Conservation (phyloP, 2,329 filamentous ascomycete genomes). For the Pseudogymnoascus sp. region DNA sequence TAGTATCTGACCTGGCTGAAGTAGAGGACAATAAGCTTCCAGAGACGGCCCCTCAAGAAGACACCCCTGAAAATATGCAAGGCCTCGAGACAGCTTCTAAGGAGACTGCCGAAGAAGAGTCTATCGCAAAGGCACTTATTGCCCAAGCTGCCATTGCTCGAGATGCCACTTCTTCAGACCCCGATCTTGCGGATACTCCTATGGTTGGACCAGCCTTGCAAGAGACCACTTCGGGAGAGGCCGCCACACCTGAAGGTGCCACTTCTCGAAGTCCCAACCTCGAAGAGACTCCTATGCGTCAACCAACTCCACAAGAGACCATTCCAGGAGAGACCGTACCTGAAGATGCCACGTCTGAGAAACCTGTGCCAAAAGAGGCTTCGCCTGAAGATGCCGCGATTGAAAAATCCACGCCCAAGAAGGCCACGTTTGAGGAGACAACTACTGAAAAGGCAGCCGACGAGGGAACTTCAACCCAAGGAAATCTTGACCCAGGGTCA, state of each 20-base stretch:
- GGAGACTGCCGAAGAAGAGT: neutral
- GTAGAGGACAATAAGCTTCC: neutral
- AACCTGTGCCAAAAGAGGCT: neutral
- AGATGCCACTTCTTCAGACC: neutral
- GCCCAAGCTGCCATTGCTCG: neutral
- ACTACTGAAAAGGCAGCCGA: neutral
- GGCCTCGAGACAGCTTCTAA: neutral
- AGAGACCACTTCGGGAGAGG: neutral
- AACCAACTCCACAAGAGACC: neutral
- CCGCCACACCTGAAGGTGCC: neutral
- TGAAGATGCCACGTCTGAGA: neutral
- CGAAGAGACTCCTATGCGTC: neutral
- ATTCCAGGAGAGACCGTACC: neutral
- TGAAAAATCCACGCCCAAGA: neutral
- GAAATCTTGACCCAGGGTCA: neutral
- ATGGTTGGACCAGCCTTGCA: neutral
- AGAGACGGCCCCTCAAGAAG: neutral
- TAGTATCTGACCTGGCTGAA: neutral
- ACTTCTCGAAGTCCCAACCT: neutral
- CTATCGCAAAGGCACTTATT: neutral
- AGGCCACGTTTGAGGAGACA: neutral
- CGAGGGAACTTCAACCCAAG: neutral
- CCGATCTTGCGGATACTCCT: neutral
- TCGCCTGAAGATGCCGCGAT: neutral
- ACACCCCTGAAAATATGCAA: neutral